Base-by-base conservation (phyloP, 2,329 filamentous ascomycete genomes). In the Cladosporium halotolerans region DNA sequence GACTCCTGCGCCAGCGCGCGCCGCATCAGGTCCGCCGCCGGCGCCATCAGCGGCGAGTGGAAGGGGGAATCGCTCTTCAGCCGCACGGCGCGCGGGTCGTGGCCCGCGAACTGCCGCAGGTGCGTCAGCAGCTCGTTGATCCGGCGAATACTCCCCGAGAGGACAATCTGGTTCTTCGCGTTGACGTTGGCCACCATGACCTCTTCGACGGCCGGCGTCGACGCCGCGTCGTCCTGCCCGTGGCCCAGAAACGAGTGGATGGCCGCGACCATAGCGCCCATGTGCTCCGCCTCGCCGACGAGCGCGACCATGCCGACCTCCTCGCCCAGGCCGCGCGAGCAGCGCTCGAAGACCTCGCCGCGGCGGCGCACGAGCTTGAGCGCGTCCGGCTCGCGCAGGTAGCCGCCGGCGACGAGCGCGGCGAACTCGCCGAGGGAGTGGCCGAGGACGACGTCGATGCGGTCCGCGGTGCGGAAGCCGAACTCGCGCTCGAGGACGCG, bases 231-330 rank as follows among this genome's bases (percentile, higher is more conserved):
- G n/a, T 80, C 76, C 45, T 79, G 79, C n/a, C 55, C 55, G 60
- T 87, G 81, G 13, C 84, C 85, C 13, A 95, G 79, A 96, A 95
- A 39, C 58, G 88, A 85, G 66, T 85, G 79, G 55, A 96, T 88
- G 2, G 86, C 84, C 53, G 78, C 77, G 54, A 95, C 81, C 50
- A 96, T 76, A 4, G 76, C 70, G 10, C 76, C 71, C 55, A 96
- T 79, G 66, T 89, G 87, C 58, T 84, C 80, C 3, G 89, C 85
- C 66, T 96, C 90, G 55, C 89, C 95, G 7, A 97, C 85, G 9
- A 96, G 75, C 4, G 92, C 92, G 2, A 96, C 84, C 92, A 97
- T 97, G 65, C 92, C 92, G 65, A 95, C 93, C 62, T 90, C 87
- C 56, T 82, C 77, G 10, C 79, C 76, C 4, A 88, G 88, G 19